Conservation (phyloP, 2,329 filamentous ascomycete species). For the Colletotrichum tabaci region DNA sequence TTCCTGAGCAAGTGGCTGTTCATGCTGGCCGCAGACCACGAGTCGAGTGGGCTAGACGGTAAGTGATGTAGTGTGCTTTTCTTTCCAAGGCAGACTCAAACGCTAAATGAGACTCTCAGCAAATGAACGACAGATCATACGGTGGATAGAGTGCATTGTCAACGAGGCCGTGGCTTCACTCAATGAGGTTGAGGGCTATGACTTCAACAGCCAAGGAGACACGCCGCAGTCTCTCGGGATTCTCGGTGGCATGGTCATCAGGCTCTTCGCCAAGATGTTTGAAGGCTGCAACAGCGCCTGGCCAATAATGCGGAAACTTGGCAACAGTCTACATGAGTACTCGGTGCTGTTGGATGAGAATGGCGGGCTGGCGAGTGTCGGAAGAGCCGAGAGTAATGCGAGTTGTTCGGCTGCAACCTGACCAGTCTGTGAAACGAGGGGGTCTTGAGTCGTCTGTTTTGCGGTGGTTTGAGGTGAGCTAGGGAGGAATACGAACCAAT, state of each 20-base stretch:
- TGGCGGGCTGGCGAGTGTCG: slow-evolving; percentile 39
- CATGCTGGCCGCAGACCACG: neutral
- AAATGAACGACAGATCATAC: slow-evolving; percentile 8
- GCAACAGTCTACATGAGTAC: slow-evolving; percentile 14
- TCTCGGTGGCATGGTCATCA: slow-evolving; percentile 3
- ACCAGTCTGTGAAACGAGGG: neutral
- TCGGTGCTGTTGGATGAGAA: neutral
- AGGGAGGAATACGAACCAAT: neutral
- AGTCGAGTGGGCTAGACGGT: neutral
- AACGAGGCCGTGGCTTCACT: slow-evolving; percentile 5
- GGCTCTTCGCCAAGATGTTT: slow-evolving; percentile 19
- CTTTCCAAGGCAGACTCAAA: neutral
- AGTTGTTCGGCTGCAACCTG: neutral
- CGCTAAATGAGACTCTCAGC: neutral
- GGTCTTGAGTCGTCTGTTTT: neutral
- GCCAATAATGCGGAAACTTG: slow-evolving; percentile 19
- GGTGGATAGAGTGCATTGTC: slow-evolving; percentile 13
- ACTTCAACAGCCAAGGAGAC: neutral
- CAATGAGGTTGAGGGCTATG: neutral
- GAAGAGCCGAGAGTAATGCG: neutral
- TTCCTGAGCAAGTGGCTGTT: slow-evolving; percentile 10
- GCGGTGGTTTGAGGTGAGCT: too few relatives aligned
- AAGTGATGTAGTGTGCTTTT: neutral
- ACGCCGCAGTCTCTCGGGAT: neutral
- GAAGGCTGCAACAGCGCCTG: slow-evolving; percentile 6